These are phyloP conservation scores for Neurospora sp. DNA, from an alignment of 2,329 filamentous ascomycete species.

Conservation along the genomic window DNA sequence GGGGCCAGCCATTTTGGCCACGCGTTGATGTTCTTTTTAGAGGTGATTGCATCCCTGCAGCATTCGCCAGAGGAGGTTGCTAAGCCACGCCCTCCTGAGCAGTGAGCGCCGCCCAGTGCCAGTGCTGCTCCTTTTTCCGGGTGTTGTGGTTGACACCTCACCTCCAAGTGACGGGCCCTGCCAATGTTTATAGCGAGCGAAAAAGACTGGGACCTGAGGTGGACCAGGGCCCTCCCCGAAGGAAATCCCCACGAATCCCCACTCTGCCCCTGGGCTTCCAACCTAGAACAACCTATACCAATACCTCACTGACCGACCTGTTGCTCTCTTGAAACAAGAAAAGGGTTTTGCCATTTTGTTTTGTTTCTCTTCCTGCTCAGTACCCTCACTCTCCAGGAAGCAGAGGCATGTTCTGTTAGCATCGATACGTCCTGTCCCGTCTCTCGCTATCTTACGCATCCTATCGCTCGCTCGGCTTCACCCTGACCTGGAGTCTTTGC, in stretches of 20 bases:
- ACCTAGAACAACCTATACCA: not conserved
- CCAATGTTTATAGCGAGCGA: not conserved
- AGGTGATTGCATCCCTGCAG: not conserved
- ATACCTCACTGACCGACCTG: not conserved
- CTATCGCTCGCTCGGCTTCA: not conserved
- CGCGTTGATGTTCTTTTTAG: not conserved
- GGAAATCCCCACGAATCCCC: not conserved
- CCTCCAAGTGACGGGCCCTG: not conserved
- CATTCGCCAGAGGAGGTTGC: not conserved
- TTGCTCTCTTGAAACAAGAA: conserved; percentile 14
- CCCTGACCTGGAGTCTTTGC: not conserved
- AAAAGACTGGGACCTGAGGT: not conserved
- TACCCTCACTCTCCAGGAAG: not conserved
- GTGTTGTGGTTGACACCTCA: not conserved
- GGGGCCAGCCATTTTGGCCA: not conserved
- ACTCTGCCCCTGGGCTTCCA: not conserved
- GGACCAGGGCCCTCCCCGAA: not conserved
- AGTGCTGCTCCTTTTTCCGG: not conserved
- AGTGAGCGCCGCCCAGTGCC: not conserved
- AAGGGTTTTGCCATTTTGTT: conserved; percentile 12
- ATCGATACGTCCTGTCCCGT: not conserved
- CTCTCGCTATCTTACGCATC: not conserved
- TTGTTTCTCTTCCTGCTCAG: conserved; percentile 1
- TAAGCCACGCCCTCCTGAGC: not conserved
- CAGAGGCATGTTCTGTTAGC: not conserved